A percentile compares a stretch with the other conserved stretches of the same genome.
Evolutionary conservation across 2,329 filamentous ascomycete species (phyloP).

Genomic region (Exophiala lecanii-corni): DNA sequence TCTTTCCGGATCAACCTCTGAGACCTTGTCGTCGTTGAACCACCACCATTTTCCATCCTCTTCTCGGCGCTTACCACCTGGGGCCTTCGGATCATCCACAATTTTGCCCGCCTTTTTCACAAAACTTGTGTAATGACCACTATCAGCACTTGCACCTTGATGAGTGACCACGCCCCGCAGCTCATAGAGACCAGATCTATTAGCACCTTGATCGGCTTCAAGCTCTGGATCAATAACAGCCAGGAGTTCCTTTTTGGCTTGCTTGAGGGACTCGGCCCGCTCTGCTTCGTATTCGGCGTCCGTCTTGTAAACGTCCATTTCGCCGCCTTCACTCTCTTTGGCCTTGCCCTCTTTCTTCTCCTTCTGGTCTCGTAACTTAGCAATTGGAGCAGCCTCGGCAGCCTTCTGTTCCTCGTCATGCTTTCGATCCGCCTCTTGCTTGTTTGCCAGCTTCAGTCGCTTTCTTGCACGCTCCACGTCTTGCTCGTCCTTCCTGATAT

Average conservation of each 20-base stretch:
- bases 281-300: constrained; percentile 90
- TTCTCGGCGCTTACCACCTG: constrained; percentile 63
- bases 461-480: constrained; percentile 90
- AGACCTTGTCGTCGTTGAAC: constrained; percentile 98
- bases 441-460: constrained; percentile 70
- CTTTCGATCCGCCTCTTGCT: constrained; percentile 50
- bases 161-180: constrained; percentile 91
- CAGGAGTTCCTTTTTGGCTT: constrained; percentile 83
- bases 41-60: constrained; percentile 99
- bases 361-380: constrained; percentile 45
- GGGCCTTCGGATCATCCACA: constrained; percentile 59
- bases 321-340: constrained; percentile 58
- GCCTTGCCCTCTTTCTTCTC: constrained; percentile 47
- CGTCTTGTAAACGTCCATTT: constrained; percentile 77
- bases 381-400: constrained; percentile 37
- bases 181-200: constrained; percentile 93
- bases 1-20: constrained; percentile 85
- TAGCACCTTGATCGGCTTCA: constrained; percentile 72
- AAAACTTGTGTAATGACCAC: constrained; percentile 95
- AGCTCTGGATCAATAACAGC: constrained; percentile 71
- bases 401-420: constrained; percentile 32
- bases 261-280: constrained; percentile 66
- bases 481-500: constrained; percentile 90
- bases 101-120: constrained; percentile 81
- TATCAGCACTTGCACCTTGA: constrained; percentile 93